Conservation (phyloP, 306 rosid genomes). For the Corylus heterophylla region DNA sequence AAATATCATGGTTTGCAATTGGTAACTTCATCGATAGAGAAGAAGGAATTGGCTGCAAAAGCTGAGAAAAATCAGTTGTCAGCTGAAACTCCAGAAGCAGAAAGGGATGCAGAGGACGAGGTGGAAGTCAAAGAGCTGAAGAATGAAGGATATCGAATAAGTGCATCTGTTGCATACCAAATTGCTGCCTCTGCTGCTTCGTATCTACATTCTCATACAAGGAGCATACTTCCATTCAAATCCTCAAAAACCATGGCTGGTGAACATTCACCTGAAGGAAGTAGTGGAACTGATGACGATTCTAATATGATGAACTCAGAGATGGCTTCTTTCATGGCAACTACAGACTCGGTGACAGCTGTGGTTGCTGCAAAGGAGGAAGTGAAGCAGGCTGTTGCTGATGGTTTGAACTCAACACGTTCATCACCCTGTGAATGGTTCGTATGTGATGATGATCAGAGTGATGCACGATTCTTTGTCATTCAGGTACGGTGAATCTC, state of each 20-base stretch:
- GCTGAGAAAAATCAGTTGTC: constrained; percentile 43
- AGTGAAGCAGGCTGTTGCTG: constrained; percentile 98
- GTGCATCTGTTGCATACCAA: constrained; percentile 66
- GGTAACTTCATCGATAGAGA: constrained; percentile 76
- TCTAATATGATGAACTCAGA: constrained; percentile 53
- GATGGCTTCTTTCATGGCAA: constrained; percentile 79
- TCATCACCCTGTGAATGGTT: constrained; percentile 96
- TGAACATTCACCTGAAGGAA: constrained; percentile 39
- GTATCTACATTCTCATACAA: constrained; percentile 71
- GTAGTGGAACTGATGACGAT: constrained; percentile 26
- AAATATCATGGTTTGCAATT: constrained; percentile 55
- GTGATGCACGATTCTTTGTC: constrained; percentile 66
- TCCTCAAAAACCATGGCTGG: constrained; percentile 42
- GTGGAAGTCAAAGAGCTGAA: constrained; percentile 39
- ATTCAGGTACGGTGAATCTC: constrained; percentile 62
- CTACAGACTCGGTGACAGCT: constrained; percentile 87
- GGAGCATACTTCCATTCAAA: constrained; percentile 74
- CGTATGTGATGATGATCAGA: constrained; percentile 77
- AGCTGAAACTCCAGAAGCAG: constrained; percentile 39
- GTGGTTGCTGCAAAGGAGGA: constrained; percentile 98
- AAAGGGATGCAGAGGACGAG: constrained; percentile 28
- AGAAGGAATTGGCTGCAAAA: constrained; percentile 55
- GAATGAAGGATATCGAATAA: constrained; percentile 45
- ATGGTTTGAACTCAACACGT: constrained; percentile 66
- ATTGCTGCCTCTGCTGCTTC: constrained; percentile 95